These are phyloP conservation scores for Aspergillus bridgeri DNA, from an alignment of 495 filamentous ascomycete genomes.

Conservation along the genomic window DNA sequence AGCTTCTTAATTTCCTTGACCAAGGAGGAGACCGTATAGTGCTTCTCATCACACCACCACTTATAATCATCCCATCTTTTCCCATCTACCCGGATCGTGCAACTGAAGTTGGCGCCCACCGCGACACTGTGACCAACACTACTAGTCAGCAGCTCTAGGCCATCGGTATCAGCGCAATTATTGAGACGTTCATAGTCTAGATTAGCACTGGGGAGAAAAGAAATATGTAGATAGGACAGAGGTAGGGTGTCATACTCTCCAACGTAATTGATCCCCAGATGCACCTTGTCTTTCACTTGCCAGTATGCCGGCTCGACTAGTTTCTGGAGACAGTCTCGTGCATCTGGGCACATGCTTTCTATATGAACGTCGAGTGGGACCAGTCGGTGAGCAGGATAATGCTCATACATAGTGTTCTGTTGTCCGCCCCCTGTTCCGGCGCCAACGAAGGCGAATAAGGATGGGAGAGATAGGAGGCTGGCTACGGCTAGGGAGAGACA, in stretches of 20 bases:
- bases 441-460: not conserved
- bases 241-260: not conserved
- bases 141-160: not conserved
- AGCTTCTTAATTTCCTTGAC: not conserved
- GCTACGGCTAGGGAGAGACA: no score
- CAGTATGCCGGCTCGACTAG: not conserved
- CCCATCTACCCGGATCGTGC: not conserved
- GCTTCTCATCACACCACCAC: not conserved
- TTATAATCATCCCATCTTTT: not conserved
- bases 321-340: slow-evolving; percentile 1
- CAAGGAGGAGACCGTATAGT: not conserved
- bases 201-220: not conserved
- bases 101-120: not conserved
- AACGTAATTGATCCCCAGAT: not conserved
- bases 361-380: not conserved
- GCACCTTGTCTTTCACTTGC: not conserved
- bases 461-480: no score
- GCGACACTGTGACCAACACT: not conserved
- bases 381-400: not conserved
- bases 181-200: not conserved
- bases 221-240: not conserved
- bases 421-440: not conserved
- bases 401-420: not conserved
- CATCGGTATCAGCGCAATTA: not conserved
- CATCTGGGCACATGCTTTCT: not conserved